Conservation (phyloP, 257 asterid genomes). For the Leptodermis oblonga region DNA sequence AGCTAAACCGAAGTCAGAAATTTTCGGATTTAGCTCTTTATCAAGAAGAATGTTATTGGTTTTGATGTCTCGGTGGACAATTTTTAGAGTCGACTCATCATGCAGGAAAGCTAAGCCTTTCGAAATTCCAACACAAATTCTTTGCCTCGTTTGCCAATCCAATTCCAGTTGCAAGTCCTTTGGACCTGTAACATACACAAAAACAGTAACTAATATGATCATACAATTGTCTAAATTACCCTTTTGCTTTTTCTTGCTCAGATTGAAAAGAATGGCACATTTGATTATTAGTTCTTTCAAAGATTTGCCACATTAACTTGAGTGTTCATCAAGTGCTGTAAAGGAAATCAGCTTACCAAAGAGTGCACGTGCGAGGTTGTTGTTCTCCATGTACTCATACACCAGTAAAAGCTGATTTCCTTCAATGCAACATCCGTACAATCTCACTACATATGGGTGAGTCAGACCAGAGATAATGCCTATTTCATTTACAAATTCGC, state of each 20-base stretch:
- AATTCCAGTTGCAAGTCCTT: constrained; percentile 37
- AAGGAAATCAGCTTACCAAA: constrained; percentile 35
- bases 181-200: constrained; percentile 35
- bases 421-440: constrained; percentile 69
- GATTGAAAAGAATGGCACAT: not conserved
- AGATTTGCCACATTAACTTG: not conserved
- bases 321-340: not conserved
- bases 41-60: constrained; percentile 59
- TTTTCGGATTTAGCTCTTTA: constrained; percentile 57
- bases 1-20: constrained; percentile 74
- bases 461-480: constrained; percentile 60
- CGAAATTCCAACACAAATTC: constrained; percentile 53
- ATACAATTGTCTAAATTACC: too few species aligned
- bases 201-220: not conserved
- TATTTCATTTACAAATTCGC: constrained; percentile 57
- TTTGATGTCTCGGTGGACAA: constrained; percentile 69
- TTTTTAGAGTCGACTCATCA: constrained; percentile 59
- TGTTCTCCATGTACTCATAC: constrained; percentile 69
- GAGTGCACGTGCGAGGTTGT: constrained; percentile 51
- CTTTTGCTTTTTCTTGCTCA: too few species aligned
- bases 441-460: constrained; percentile 59
- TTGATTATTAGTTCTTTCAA: not conserved
- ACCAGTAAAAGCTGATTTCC: constrained; percentile 55
- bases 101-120: constrained; percentile 58
- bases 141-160: constrained; percentile 48